These are phyloP conservation scores for Moesziomyces sp. DNA, from an alignment of 1,284 basidiomycete genomes.

Conservation along the genomic window DNA sequence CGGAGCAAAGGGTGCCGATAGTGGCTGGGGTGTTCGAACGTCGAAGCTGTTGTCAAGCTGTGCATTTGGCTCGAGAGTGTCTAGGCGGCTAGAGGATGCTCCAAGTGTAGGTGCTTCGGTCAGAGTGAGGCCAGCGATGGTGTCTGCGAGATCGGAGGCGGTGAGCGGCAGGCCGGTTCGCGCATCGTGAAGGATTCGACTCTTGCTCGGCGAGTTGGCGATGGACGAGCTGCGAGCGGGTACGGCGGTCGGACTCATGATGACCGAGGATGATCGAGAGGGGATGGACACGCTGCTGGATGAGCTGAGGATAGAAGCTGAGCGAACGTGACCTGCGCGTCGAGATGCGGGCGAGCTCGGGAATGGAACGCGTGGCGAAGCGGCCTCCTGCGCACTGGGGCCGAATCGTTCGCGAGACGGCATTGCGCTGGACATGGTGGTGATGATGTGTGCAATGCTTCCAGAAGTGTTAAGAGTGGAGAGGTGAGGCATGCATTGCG, in stretches of 20 bases:
- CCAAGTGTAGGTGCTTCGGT: conserved; percentile 5
- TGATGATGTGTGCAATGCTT: background rate
- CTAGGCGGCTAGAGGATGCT: background rate
- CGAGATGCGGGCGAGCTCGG: conserved; percentile 9
- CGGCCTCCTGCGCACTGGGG: background rate
- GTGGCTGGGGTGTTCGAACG: conserved; percentile 14
- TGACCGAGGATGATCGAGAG: conserved; percentile 42
- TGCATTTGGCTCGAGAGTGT: background rate
- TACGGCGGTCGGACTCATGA: conserved; percentile 28
- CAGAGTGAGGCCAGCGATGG: conserved; percentile 35
- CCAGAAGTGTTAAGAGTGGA: no score
- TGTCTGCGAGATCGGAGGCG: conserved; percentile 49
- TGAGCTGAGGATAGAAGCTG: conserved; percentile 28
- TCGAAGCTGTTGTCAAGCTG: conserved; percentile 4
- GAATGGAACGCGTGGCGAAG: conserved; percentile 1
- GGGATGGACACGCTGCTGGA: conserved; percentile 43
- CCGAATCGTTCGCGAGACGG: conserved; percentile 6
- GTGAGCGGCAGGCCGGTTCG: conserved; percentile 11
- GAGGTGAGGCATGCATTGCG: no score
- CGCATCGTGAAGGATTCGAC: background rate
- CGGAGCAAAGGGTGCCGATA: conserved; percentile 9
- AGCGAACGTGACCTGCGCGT: conserved; percentile 30
- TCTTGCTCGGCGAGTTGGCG: conserved; percentile 11
- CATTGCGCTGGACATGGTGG: conserved; percentile 10
- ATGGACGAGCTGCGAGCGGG: conserved; percentile 40